A percentile compares a stretch with the other conserved stretches of the same genome.
phyloP scores from a whole-genome alignment of 2,329 filamentous ascomycete genomes.

The Exophiala spinifera region DNA sequence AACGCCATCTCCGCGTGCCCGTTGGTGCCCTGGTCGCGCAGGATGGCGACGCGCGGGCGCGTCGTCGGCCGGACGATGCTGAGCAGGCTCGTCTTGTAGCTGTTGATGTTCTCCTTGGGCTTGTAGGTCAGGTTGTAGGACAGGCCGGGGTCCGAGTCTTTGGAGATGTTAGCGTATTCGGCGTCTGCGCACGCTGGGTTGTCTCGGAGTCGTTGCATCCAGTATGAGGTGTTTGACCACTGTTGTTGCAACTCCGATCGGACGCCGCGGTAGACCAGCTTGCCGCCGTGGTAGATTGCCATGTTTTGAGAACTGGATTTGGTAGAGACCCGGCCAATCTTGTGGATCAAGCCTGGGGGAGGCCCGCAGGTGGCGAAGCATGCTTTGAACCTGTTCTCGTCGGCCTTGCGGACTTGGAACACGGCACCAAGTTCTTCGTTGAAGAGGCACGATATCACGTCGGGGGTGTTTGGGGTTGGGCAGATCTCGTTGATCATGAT shows the following conservation, averaged over 20 bases:
- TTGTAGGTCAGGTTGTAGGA: constrained; percentile 79
- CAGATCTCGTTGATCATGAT: constrained; percentile 71
- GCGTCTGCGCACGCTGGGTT: constrained; percentile 82
- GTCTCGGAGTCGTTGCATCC: constrained; percentile 87
- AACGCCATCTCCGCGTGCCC: constrained; percentile 98
- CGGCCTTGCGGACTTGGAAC: constrained; percentile 84
- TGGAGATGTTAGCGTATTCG: constrained; percentile 72
- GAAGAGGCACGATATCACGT: constrained; percentile 77
- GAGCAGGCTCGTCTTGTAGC: constrained; percentile 43
- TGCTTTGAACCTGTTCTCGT: constrained; percentile 80
- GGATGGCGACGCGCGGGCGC: constrained; percentile 79
- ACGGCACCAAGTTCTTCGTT: constrained; percentile 95
- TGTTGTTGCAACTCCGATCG: constrained; percentile 75
- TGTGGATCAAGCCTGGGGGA: constrained; percentile 75
- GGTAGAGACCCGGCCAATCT: constrained; percentile 72
- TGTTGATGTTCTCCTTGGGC: constrained; percentile 62
- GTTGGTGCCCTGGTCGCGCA: constrained; percentile 94
- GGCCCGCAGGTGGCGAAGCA: constrained; percentile 90
- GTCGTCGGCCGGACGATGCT: constrained; percentile 59
- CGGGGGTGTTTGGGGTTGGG: constrained; percentile 58
- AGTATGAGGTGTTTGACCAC: constrained; percentile 84
- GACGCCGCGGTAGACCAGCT: constrained; percentile 65
- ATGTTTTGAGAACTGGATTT: constrained; percentile 67
- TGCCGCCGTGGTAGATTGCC: constrained; percentile 68
- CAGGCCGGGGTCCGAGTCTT: constrained; percentile 76